Evolutionary conservation across 306 rosid species (phyloP), one percentile per base, ranked within the genome.

Genomic region (Vicia villosa): DNA sequence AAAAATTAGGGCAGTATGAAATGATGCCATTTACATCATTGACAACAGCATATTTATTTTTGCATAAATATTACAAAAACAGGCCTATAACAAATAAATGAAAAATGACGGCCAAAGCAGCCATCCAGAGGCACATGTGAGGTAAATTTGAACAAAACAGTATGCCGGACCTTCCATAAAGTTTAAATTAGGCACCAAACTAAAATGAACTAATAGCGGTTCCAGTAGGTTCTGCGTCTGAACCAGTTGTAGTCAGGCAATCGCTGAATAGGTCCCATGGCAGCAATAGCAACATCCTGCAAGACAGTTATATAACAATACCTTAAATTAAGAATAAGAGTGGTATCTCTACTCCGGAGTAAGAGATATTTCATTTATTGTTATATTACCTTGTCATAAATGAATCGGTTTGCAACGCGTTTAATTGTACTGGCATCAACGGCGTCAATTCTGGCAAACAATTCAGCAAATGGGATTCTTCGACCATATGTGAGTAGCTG

Each of bases 221-320:
- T 90, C 98, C 98, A 90, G 93, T 88, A 93, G 66, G 98, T 93
- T 81, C 98, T 82, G 87, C 96, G 96, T 80, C 98, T 93, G 89
- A 93, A 93, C 96, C 93, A 83, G 86, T 93, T 93, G 89, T 90
- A 93, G 83, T 93, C 96, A 0, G 96, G 98, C 81, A 93, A 81
- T 17, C 72, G 68, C 70, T 85, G 89, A 81, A 93, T 68, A 5
- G 98, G 98, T 51, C 98, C 98, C 88, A 90, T 58, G 8, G 98
- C 96, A 10, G 96, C 96, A 74, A 93, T 93, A 26, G 91, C 96
- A 63, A 93, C 10, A 79, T 93, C 98, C 98, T 93, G 87, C 66
- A 62, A 36, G 26, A 46, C 13, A 74, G 21, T n/a, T 43, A 79
- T 10, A 46, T 36, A 41, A 36, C 10, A 74, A 21, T 16, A 72